Base-by-base conservation (phyloP, 2,329 filamentous ascomycete species). In the Verticillium nonalfalfae region DNA sequence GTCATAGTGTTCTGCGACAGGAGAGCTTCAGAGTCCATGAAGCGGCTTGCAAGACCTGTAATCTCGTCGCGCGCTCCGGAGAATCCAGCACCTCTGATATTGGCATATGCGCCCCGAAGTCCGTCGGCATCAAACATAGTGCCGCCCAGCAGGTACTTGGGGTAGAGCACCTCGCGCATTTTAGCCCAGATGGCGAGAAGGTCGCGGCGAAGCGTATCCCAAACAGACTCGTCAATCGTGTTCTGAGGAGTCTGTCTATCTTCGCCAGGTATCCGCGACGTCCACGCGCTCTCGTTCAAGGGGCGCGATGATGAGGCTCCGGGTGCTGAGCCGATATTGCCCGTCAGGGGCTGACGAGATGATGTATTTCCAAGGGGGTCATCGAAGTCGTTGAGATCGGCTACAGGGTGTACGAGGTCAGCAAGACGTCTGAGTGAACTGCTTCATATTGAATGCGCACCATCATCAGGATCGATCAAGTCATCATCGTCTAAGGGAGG, bases 161-260 rank as follows among this genome's bases (percentile, higher is more conserved):
- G 95, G 77, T 92, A 99, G 63, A 99, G 85, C 45, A 99, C 95
- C 80, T 97, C 94, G 75, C 91, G 89, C 88, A 99, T 92, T 83
- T 99, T 99, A 78, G 91, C 90, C 94, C 95, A 98, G 39, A 98
- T 92, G 33, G 93, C 95, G 7, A 94, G 78, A 66, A 99, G 79
- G 75, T 99, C 95, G 67, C 95, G 89, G 59, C 90, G 91, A 63
- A 99, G 81, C n/a, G 95, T 99, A 54, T 94, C 91, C 95, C 95
- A 99, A 50, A 99, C 95, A 1, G 88, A 89, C 78, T 99, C 95
- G 75, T 99, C 95, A 74, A 99, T 96, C 56, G 95, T 99, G 78
- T 96, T 96, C 67, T 89, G 87, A 7, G 93, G 86, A 15, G 95
- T 93, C 65, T 90, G 85, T 60, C 95, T 90, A 79, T 99, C 95